Evolutionary conservation across 441 rosid genomes (phyloP), one percentile per base, ranked within the genome.

Genomic region (Raphanus hybrid): DNA sequence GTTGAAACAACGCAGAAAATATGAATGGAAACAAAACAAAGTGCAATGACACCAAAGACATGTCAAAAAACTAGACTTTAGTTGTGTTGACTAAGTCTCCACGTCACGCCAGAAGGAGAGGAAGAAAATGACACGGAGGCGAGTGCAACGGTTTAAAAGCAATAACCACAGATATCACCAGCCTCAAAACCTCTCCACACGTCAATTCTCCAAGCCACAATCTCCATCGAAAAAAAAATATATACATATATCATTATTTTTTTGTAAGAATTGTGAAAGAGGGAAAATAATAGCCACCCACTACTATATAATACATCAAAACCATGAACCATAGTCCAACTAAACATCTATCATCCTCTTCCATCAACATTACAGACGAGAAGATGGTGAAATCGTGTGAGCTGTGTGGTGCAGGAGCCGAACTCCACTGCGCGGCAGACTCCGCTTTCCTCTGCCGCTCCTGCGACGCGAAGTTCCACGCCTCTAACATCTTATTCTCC

Each of bases 401-500:
- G 80, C 86, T 91, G 0, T 91, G 93, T 83, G 14, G 59, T 12
- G 63, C 50, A 6, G 75, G 78, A 67, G 92, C 92, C 15, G 27
- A 55, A 60, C 72, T 88, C 61, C 80, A 85, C 83, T 91, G 93
- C 63, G 78, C 72, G 18, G 85, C 96, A 0, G 93, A 91, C 83
- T 75, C 86, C 1, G 93, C 93, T 37, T 87, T 83, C 60, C 90
- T 91, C 55, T 91, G 96, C 70, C 54, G 68, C 11, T 57, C 69
- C 34, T 91, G 96, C 74, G 92, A 88, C 78, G 69, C 82, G 0
- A 71, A 75, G 58, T 91, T 91, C 74, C 93, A 89, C 61, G 67
- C 73, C 12, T 87, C 92, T 8, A 91, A 91, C 82, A 89, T 91
- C 78, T 87, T 91, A 70, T 91, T 88, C 7, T 86, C 92, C 26